A percentile compares a stretch with the other conserved stretches of the same genome.
These are phyloP conservation scores for Apocynum venetum DNA, from an alignment of 257 asterid species.

Conservation along the genomic window DNA sequence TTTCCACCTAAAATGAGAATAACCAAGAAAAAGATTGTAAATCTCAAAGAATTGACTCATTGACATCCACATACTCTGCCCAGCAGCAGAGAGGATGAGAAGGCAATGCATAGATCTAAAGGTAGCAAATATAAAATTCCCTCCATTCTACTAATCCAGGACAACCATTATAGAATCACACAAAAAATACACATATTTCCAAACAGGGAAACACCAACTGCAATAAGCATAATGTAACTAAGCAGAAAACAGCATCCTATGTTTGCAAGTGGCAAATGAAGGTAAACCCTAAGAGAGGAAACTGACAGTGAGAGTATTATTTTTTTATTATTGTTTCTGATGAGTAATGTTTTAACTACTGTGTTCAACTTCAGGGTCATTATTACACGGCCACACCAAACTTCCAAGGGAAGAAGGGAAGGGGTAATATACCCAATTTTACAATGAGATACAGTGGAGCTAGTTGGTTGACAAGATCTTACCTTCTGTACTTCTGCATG, in stretches of 20 bases:
- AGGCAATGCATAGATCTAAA: neutral
- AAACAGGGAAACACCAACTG: neutral
- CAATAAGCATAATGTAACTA: neutral
- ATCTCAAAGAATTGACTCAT: neutral
- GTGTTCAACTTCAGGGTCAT: too few relatives aligned
- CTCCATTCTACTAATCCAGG: neutral
- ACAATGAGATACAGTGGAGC: neutral
- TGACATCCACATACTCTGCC: neutral
- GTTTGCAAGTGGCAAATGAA: neutral
- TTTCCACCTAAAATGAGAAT: constrained; percentile 61
- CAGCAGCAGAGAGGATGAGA: neutral
- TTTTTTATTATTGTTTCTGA: too few relatives aligned
- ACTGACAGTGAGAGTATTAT: too few relatives aligned
- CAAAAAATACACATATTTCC: neutral
- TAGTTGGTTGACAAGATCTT: neutral
- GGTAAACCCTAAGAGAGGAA: neutral
- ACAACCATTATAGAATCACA: neutral
- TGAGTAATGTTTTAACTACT: too few relatives aligned
- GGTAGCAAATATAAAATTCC: neutral
- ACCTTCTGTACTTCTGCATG: neutral
- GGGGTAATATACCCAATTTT: too few relatives aligned
- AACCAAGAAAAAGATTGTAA: neutral
- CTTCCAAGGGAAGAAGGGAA: too few relatives aligned
- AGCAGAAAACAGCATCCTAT: neutral
- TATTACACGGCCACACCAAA: too few relatives aligned